These are phyloP conservation scores for Fraxinus paxiana DNA, from an alignment of 305 asterid genomes.

Conservation along the genomic window DNA sequence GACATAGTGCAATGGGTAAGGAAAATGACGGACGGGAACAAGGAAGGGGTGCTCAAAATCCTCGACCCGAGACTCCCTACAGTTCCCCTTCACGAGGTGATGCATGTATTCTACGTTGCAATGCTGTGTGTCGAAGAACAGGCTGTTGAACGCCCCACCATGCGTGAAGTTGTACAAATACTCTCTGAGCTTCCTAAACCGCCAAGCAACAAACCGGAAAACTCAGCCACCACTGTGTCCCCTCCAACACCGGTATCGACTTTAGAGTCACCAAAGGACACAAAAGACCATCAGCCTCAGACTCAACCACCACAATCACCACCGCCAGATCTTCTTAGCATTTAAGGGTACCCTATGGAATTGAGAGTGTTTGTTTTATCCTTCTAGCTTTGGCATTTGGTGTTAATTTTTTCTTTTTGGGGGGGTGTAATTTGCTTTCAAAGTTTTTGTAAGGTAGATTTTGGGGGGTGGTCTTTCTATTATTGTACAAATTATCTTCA, in stretches of 20 bases:
- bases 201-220: slow-evolving; percentile 10
- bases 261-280: not conserved
- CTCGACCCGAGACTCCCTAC: slow-evolving; percentile 78
- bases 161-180: slow-evolving; percentile 91
- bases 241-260: not conserved
- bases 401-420: not conserved
- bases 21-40: slow-evolving; percentile 68
- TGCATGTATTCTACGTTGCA: slow-evolving; percentile 86
- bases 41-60: slow-evolving; percentile 67
- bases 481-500: not conserved
- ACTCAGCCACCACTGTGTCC: not conserved
- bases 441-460: not conserved
- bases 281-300: slow-evolving; percentile 16
- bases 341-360: not conserved
- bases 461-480: not conserved
- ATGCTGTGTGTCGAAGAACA: slow-evolving; percentile 91
- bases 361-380: not conserved
- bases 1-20: slow-evolving; percentile 83
- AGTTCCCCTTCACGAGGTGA: slow-evolving; percentile 74
- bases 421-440: not conserved
- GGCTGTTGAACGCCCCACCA: slow-evolving; percentile 84
- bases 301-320: slow-evolving; percentile 18
- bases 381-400: not conserved
- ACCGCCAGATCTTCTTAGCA: slow-evolving; percentile 2
- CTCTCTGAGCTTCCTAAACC: slow-evolving; percentile 71